These are phyloP conservation scores for Aspergillus japonicus DNA, from an alignment of 2,329 filamentous ascomycete genomes.

Conservation along the genomic window DNA sequence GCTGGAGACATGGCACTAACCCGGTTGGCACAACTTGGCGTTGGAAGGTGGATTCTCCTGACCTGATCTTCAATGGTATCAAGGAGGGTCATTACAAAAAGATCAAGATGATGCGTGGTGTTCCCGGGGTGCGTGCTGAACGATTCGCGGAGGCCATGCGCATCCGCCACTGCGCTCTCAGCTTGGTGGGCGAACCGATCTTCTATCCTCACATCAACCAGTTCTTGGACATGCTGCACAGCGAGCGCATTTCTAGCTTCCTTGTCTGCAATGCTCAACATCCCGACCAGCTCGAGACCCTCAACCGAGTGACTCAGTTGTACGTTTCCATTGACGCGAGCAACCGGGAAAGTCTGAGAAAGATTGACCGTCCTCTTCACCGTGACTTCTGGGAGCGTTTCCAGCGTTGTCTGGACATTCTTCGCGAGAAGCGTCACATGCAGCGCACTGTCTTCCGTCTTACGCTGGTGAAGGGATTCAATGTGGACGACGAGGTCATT, in stretches of 20 bases:
- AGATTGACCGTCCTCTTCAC: constrained; percentile 88
- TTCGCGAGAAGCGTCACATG: constrained; percentile 75
- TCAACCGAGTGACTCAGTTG: constrained; percentile 86
- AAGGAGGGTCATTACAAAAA: constrained; percentile 94
- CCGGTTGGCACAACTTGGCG: constrained; percentile 96
- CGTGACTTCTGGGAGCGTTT: constrained; percentile 98
- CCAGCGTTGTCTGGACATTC: constrained; percentile 82
- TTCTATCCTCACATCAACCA: constrained; percentile 98
- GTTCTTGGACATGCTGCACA: constrained; percentile 79
- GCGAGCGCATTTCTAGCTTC: constrained; percentile 86
- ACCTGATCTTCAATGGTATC: constrained; percentile 85
- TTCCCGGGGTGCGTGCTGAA: constrained; percentile 88
- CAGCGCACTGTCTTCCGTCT: constrained; percentile 93
- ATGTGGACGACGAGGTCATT: constrained; percentile 86
- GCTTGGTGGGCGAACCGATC: constrained; percentile 93
- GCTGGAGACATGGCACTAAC: constrained; percentile 97
- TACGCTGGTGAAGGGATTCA: constrained; percentile 96
- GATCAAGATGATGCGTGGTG: constrained; percentile 94
- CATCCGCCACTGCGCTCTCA: constrained; percentile 89
- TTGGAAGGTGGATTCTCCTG: constrained; percentile 89
- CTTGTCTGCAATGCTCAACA: constrained; percentile 97
- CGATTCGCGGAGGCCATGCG: constrained; percentile 89
- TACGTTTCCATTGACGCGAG: constrained; percentile 96
- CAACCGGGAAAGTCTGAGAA: constrained; percentile 80
- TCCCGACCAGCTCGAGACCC: constrained; percentile 78